Evolutionary conservation across 768 basidiomycete species (phyloP), one percentile per base, ranked within the genome.

Genomic region (Cystobasidiopsis lactophilus): DNA sequence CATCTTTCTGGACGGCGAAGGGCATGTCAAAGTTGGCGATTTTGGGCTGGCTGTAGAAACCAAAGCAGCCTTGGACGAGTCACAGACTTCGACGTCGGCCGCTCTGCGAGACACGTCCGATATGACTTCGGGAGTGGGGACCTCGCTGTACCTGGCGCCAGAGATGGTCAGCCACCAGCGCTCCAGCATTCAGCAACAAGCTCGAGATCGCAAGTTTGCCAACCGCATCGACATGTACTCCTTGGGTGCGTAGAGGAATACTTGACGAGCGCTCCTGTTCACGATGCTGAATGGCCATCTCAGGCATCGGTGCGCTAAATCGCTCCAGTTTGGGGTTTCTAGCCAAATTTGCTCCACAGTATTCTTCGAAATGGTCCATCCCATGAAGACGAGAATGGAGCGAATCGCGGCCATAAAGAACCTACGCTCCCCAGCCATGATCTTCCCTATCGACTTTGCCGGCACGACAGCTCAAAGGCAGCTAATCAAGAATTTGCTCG

Each of bases 351-450:
- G 9, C n/a, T 23, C 23, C 24, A 13, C 24, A 47, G 45, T 23
- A 9, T 47, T 47, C 29, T 47, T 47, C 26, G 45, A 47, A 47
- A 55, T 53, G 54, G 41, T 50, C 24, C 50, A 41, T 30, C 58
- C 56, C 1, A 60, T 63, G 47, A 51, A 54, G 49, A 63, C 62
- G 0, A 58, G 60, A 16, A 65, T 65, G 64, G 64, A 65, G 53
- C 58, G 64, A 0, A 58, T 62, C 2, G 53, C 59, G 35, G 57
- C 63, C n/a, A 30, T 65, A n/a, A 61, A 59, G 26, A 59, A 58
- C 3, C 54, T 65, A 2, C 56, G 64, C 7, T 52, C 45, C 1
- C 64, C 64, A 1, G 52, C 59, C 11, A 56, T 65, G 38, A 41
- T 48, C 19, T 64, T 65, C 24, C 64, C 64, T 11, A 3, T 55